Evolutionary conservation across 768 basidiomycete species (phyloP).

Genomic region (Kwoniella dendrophila): DNA sequence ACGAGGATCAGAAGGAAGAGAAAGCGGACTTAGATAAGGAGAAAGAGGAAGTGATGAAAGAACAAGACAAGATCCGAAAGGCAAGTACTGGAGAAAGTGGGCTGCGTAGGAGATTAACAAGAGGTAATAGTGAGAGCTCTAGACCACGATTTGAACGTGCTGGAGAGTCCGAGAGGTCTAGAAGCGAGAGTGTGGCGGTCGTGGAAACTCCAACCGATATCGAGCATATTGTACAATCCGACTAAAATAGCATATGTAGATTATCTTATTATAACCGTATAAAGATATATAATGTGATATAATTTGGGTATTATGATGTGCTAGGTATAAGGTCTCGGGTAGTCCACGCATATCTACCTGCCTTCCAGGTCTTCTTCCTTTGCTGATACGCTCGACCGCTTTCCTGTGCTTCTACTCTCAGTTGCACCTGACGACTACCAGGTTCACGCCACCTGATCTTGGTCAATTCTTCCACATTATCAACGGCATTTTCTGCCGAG

Average conservation of each 20-base stretch:
- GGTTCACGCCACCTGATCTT: conserved; percentile 36
- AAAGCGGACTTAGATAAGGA: conserved; percentile 23
- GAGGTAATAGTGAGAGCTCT: conserved; percentile 10
- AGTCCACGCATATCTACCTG: conserved; percentile 17
- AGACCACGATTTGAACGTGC: conserved; percentile 15
- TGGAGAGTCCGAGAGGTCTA: conserved; percentile 2
- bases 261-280: conserved; percentile 1
- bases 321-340: not conserved
- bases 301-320: too few species aligned
- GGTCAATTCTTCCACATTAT: not conserved
- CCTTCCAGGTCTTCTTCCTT: conserved; percentile 22
- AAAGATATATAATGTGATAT: not conserved
- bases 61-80: conserved; percentile 20
- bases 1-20: conserved; percentile 21
- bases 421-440: conserved; percentile 25
- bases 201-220: conserved; percentile 5
- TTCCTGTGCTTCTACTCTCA: conserved; percentile 34
- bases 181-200: conserved; percentile 5
- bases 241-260: not conserved
- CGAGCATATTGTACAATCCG: not conserved
- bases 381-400: conserved; percentile 36
- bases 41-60: conserved; percentile 24
- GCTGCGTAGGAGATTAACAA: not conserved
- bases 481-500: conserved; percentile 1
- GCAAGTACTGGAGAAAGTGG: conserved; percentile 3